A percentile compares a stretch with the other conserved stretches of the same genome.
Evolutionary conservation across 345 rosid genomes (phyloP).

Genomic region (Moricandia moricandioides): DNA sequence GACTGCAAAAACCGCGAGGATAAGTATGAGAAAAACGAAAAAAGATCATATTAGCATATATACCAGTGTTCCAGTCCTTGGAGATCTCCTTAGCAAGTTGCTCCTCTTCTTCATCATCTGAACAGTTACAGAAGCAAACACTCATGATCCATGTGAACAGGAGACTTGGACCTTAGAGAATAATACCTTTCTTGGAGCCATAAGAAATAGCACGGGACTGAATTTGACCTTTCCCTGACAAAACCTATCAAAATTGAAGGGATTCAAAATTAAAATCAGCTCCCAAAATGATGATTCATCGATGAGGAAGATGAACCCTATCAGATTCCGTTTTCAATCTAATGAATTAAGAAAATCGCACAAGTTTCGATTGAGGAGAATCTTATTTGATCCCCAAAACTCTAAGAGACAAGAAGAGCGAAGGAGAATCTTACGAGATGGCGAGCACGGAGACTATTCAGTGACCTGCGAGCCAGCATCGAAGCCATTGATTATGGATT

Average conservation of each 20-base stretch:
- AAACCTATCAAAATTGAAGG: constrained; percentile 39
- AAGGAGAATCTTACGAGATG: constrained; percentile 47
- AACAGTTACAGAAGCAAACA: constrained; percentile 14
- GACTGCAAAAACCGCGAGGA: constrained; percentile 42
- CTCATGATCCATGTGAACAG: not conserved
- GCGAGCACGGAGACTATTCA: constrained; percentile 61
- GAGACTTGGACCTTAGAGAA: too few relatives aligned
- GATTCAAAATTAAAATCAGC: too few relatives aligned
- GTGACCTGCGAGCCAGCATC: constrained; percentile 83
- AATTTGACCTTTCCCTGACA: constrained; percentile 58
- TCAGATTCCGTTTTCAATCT: constrained; percentile 11
- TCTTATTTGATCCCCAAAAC: not conserved
- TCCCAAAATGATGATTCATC: not conserved
- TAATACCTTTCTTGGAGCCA: constrained; percentile 59
- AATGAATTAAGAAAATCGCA: not conserved
- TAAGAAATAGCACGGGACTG: constrained; percentile 49
- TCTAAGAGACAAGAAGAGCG: constrained; percentile 3
- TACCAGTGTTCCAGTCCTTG: constrained; percentile 98
- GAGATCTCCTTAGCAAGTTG: constrained; percentile 86
- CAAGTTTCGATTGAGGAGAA: constrained; percentile 10
- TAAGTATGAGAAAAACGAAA: not conserved
- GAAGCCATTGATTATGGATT: constrained; percentile 47
- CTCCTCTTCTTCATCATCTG: constrained; percentile 90
- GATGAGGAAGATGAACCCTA: not conserved
- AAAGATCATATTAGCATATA: not conserved